Conservation (phyloP, 2,329 filamentous ascomycete genomes). For the Neofusicoccum ribis region DNA sequence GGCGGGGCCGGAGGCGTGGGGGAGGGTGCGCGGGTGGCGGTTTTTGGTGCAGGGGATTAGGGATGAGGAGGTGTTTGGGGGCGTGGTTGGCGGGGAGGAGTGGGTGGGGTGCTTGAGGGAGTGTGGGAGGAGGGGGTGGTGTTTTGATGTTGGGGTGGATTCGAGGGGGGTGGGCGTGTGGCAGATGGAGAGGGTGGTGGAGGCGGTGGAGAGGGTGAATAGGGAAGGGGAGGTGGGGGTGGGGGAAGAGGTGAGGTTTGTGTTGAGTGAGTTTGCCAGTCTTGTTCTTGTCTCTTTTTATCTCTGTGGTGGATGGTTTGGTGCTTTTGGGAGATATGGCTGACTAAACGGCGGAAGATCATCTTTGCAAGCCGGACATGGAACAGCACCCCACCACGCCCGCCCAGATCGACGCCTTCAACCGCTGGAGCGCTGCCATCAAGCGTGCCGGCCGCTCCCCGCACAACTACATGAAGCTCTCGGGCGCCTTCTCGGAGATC, state of each 20-base stretch:
- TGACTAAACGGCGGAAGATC: slow-evolving; percentile 58
- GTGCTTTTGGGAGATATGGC: neutral
- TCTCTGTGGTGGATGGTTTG: neutral
- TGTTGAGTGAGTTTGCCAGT: slow-evolving; percentile 63
- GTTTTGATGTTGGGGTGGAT: slow-evolving; percentile 85
- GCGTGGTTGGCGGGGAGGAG: slow-evolving; percentile 49
- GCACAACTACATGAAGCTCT: slow-evolving; percentile 87
- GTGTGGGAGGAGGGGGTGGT: slow-evolving; percentile 67
- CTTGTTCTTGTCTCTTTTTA: neutral
- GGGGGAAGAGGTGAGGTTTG: slow-evolving; percentile 62
- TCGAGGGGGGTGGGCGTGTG: slow-evolving; percentile 71
- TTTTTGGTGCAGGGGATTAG: too few species aligned
- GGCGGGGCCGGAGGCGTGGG: too few species aligned
- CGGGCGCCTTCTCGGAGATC: slow-evolving; percentile 81
- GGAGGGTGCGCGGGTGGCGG: too few species aligned
- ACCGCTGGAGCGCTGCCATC: slow-evolving; percentile 69
- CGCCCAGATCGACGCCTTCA: slow-evolving; percentile 56
- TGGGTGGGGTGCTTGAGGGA: slow-evolving; percentile 65
- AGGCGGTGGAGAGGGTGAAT: slow-evolving; percentile 47
- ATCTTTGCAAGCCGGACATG: slow-evolving; percentile 87
- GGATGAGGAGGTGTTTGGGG: too few species aligned
- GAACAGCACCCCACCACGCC: slow-evolving; percentile 47
- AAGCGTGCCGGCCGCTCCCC: slow-evolving; percentile 64
- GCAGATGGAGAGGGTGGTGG: slow-evolving; percentile 46
- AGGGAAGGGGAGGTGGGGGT: slow-evolving; percentile 53